Evolutionary conservation across 805 yeast genomes (phyloP), one percentile per base, ranked within the genome.

Genomic region (Wilhelminamyces savonicus): DNA sequence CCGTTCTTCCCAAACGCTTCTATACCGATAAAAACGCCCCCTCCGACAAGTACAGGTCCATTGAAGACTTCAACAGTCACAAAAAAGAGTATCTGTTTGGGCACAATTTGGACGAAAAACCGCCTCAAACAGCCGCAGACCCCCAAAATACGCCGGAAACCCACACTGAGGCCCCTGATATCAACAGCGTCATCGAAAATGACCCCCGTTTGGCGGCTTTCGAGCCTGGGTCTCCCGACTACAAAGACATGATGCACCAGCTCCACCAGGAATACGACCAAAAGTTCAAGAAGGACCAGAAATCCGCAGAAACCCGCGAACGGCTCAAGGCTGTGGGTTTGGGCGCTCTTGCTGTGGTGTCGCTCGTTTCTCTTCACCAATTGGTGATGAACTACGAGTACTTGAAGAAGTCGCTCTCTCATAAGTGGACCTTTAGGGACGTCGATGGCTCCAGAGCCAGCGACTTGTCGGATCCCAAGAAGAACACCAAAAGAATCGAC

Each of bases 271-370:
- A 51, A 24, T 42, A 29, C 30, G 41, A 46, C 27, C 23, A 30
- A 16, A 41, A 49, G 13, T 61, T 56, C 24, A 52, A 50, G 26
- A 54, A 44, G 24, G 40, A 52, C 15, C 33, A 50, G 15, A 41
- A 46, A 34, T 38, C 58, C 15, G 57, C 52, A 36, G 76, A 71
- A 42, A 39, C 56, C 30, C 51, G 50, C 22, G 71, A 70, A 43
- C 56, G 69, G 29, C 35, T 67, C 29, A 67, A 69, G 38, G 76
- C 73, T 0, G 43, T 64, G 3, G 54, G 57, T 1, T 42, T 59
- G 11, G 81, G 82, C 3, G 16, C 63, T 0, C 34, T 51, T 5
- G 50, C 62, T 1, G 40, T 76, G 4, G 52, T 55, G 10, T 64
- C 60, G 4, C 44, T 68, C 2, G 28, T 67, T 7, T 60, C 66